Conservation (phyloP, 2,329 filamentous ascomycete species). For the Fonsecaea monophora region DNA sequence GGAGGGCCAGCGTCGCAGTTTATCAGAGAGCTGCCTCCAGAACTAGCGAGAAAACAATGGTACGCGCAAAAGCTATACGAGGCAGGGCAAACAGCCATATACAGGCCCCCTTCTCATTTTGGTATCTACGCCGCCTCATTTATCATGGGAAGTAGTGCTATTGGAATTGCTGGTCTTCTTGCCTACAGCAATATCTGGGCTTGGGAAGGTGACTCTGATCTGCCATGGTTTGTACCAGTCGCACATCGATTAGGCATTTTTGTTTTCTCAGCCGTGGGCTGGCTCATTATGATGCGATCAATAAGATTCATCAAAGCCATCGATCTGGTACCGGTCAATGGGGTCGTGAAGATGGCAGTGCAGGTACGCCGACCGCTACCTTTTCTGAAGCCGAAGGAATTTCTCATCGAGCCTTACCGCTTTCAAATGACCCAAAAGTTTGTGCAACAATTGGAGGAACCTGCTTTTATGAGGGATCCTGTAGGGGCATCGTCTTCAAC, state of each 20-base stretch:
- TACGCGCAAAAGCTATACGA: slow-evolving; percentile 32
- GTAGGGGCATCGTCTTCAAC: neutral
- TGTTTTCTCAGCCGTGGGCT: slow-evolving; percentile 25
- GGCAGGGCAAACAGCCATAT: slow-evolving; percentile 27
- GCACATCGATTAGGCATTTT: slow-evolving; percentile 31
- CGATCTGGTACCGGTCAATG: slow-evolving; percentile 25
- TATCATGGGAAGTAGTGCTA: slow-evolving; percentile 25
- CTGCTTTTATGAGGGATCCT: slow-evolving; percentile 21
- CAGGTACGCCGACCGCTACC: slow-evolving; percentile 32
- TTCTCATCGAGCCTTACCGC: slow-evolving; percentile 29
- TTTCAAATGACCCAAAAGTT: slow-evolving; percentile 31
- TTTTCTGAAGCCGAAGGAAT: slow-evolving; percentile 29
- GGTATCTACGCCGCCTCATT: slow-evolving; percentile 31
- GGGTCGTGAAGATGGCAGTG: slow-evolving; percentile 29
- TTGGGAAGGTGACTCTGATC: slow-evolving; percentile 20
- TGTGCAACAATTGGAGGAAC: slow-evolving; percentile 30
- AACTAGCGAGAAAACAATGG: slow-evolving; percentile 26
- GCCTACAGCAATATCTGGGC: slow-evolving; percentile 28
- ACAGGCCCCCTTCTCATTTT: slow-evolving; percentile 31
- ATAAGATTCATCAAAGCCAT: slow-evolving; percentile 31
- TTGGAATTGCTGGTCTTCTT: slow-evolving; percentile 23
- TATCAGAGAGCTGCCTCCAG: slow-evolving; percentile 17
- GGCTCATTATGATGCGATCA: slow-evolving; percentile 29
- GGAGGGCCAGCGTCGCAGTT: neutral
- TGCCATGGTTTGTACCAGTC: slow-evolving; percentile 28